Evolutionary conservation across 1,139 yeast species (phyloP).

Genomic region (Kurtzmaniella quercitrusa): DNA sequence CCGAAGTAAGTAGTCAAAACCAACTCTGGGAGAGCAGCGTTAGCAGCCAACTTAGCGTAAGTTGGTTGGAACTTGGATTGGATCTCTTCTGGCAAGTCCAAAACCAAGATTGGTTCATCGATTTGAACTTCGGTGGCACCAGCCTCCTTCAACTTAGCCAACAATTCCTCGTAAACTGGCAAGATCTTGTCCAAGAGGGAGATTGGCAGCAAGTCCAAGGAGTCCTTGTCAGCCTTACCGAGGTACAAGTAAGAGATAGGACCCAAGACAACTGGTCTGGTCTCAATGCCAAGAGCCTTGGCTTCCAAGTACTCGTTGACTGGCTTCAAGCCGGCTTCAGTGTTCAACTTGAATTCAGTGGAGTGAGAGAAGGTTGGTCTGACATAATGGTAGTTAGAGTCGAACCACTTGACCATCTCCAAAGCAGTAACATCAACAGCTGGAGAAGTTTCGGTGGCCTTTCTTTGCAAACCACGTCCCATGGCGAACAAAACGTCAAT

Average conservation of each 20-base stretch:
- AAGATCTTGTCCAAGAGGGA: constrained; percentile 80
- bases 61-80: constrained; percentile 86
- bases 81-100: constrained; percentile 83
- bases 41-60: constrained; percentile 63
- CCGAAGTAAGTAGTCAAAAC: constrained; percentile 92
- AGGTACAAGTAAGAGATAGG: constrained; percentile 92
- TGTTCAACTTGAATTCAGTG: constrained; percentile 89
- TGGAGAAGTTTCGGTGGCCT: constrained; percentile 79
- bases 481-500: constrained; percentile 94
- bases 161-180: constrained; percentile 88
- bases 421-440: constrained; percentile 98
- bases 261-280: constrained; percentile 96
- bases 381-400: constrained; percentile 98
- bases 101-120: constrained; percentile 95
- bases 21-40: constrained; percentile 70
- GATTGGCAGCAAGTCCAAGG: constrained; percentile 91
- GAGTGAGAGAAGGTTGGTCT: constrained; percentile 98
- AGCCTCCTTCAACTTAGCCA: constrained; percentile 82
- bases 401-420: constrained; percentile 99
- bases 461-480: constrained; percentile 99
- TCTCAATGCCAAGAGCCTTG: constrained; percentile 89
- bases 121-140: constrained; percentile 96
- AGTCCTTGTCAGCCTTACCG: constrained; percentile 98
- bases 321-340: constrained; percentile 76
- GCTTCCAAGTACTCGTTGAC: constrained; percentile 98